phyloP scores from a whole-genome alignment of 2,329 filamentous ascomycete genomes.

The Neophaeococcomyces aloes region DNA sequence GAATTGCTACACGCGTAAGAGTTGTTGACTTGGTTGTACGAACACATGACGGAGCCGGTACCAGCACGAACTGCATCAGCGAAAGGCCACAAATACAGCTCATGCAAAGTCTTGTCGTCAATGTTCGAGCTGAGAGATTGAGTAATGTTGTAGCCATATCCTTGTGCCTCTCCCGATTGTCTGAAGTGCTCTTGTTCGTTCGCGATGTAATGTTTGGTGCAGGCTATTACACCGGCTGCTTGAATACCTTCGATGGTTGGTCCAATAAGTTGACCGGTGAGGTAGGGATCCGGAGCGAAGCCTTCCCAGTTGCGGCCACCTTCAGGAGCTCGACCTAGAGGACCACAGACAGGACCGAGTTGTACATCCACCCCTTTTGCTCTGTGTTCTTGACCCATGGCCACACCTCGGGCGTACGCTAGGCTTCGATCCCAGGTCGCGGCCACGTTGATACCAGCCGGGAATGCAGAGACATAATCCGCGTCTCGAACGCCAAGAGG shows the following conservation, averaged over 20 bases:
- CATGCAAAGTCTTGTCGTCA: constrained; percentile 54
- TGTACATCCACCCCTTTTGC: constrained; percentile 66
- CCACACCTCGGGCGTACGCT: constrained; percentile 56
- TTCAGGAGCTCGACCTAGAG: constrained; percentile 56
- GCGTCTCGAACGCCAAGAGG: constrained; percentile 68
- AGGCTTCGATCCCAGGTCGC: constrained; percentile 71
- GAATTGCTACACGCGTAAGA: constrained; percentile 58
- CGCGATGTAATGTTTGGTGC: constrained; percentile 64
- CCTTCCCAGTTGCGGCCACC: constrained; percentile 60
- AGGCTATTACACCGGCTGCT: constrained; percentile 69
- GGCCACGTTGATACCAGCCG: constrained; percentile 65
- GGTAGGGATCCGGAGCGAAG: constrained; percentile 62
- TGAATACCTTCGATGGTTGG: constrained; percentile 72
- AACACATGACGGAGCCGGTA: constrained; percentile 57
- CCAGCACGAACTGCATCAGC: constrained; percentile 57
- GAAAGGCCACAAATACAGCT: constrained; percentile 54
- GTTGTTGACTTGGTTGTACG: constrained; percentile 61
- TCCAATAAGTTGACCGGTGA: constrained; percentile 61
- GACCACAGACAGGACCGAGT: constrained; percentile 67
- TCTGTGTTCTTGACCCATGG: constrained; percentile 65
- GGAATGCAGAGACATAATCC: constrained; percentile 74
- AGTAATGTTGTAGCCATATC: constrained; percentile 52
- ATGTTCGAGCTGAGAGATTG: constrained; percentile 52
- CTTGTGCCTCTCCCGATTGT: constrained; percentile 47
- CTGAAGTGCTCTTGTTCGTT: constrained; percentile 70